A percentile compares a stretch with the other conserved stretches of the same genome.
Evolutionary conservation across 2,329 filamentous ascomycete genomes (phyloP).

Genomic region (Colletotrichum musae): DNA sequence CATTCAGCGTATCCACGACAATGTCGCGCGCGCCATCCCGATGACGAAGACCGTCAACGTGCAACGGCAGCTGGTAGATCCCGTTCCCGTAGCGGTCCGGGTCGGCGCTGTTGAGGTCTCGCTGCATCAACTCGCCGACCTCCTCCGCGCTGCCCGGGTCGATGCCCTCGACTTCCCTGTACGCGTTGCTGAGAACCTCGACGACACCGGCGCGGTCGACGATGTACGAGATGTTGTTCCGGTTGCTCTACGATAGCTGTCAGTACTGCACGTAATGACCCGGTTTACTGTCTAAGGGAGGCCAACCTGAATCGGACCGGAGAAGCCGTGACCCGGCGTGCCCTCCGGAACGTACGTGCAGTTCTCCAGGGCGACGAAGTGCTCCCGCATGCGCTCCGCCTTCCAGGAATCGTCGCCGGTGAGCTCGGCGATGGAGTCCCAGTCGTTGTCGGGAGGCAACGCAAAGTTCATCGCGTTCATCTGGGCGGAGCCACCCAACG

Average conservation of each 20-base stretch:
- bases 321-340: conserved; percentile 61
- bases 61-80: not conserved
- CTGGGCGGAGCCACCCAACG: conserved; percentile 52
- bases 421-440: conserved; percentile 61
- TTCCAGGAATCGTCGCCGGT: conserved; percentile 67
- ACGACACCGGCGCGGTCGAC: not conserved
- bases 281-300: not conserved
- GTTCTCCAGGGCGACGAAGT: conserved; percentile 63
- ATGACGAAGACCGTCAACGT: not conserved
- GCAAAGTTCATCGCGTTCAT: conserved; percentile 60
- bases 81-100: not conserved
- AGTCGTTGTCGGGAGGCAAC: conserved; percentile 65
- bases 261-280: not conserved
- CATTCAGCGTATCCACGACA: conserved; percentile 15
- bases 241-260: not conserved
- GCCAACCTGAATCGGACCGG: conserved; percentile 59
- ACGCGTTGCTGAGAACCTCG: not conserved
- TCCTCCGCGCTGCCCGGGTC: not conserved
- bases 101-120: not conserved
- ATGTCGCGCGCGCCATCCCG: not conserved
- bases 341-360: conserved; percentile 57
- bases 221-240: not conserved
- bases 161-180: not conserved
- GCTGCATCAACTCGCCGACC: not conserved
- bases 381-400: conserved; percentile 63